Percentiles rank a stretch among this genome's conserved stretches.
Conservation (phyloP, 768 basidiomycete genomes). For the Tricholoma hemisulphureum region DNA sequence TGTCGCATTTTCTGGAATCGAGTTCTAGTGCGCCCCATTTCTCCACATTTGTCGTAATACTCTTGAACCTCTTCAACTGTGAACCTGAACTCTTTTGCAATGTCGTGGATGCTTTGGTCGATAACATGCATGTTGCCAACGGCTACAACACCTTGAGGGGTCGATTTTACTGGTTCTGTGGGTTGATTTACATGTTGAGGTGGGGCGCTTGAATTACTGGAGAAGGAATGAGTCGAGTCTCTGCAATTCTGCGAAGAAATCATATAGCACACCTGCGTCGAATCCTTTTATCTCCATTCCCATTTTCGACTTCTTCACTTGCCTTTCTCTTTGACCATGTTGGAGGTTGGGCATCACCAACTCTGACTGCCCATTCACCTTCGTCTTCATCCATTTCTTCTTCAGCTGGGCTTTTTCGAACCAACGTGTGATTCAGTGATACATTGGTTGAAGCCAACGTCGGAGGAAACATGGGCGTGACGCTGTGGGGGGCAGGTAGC, state of each 20-base stretch:
- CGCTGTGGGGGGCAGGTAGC: slow-evolving; percentile 6
- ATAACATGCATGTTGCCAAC: slow-evolving; percentile 58
- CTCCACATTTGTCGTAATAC: slow-evolving; percentile 71
- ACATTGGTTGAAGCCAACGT: slow-evolving; percentile 21
- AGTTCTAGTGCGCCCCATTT: slow-evolving; percentile 61
- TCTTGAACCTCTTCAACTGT: slow-evolving; percentile 76
- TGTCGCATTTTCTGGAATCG: slow-evolving; percentile 72
- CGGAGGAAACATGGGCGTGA: slow-evolving; percentile 15
- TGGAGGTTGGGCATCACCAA: slow-evolving; percentile 64
- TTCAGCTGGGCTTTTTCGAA: slow-evolving; percentile 49
- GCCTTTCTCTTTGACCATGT: slow-evolving; percentile 65
- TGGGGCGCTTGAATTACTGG: slow-evolving; percentile 15
- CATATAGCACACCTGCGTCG: slow-evolving; percentile 38
- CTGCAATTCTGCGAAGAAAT: neutral
- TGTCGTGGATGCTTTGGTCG: slow-evolving; percentile 61
- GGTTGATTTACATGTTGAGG: neutral
- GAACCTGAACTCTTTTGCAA: slow-evolving; percentile 69
- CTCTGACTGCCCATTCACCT: slow-evolving; percentile 64
- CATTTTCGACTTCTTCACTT: slow-evolving; percentile 35
- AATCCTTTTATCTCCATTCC: slow-evolving; percentile 41
- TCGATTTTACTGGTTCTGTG: slow-evolving; percentile 18
- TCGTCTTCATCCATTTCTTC: slow-evolving; percentile 68
- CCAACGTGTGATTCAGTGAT: slow-evolving; percentile 30
- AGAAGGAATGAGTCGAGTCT: neutral
- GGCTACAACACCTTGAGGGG: slow-evolving; percentile 32